Conservation (phyloP, 1,139 yeast genomes). For the Saccharomyces hybrid region DNA sequence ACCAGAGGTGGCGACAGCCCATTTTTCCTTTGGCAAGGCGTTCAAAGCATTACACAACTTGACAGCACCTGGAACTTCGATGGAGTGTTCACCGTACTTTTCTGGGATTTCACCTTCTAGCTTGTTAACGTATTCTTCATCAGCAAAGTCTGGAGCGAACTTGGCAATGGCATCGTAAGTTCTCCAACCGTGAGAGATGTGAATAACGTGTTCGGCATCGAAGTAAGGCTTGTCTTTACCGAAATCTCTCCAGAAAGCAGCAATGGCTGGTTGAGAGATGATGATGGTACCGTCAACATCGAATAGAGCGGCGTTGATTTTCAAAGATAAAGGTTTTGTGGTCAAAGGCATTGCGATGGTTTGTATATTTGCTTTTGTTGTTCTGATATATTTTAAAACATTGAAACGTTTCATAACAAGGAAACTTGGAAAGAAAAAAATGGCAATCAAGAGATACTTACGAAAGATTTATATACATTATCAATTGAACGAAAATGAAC, state of each 20-base stretch:
- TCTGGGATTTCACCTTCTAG: slow-evolving; percentile 70
- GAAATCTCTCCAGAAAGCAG: slow-evolving; percentile 73
- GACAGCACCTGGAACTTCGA: slow-evolving; percentile 72
- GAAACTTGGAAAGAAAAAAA: background rate
- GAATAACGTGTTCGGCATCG: slow-evolving; percentile 62
- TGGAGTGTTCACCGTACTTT: slow-evolving; percentile 64
- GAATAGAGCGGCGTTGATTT: slow-evolving; percentile 46
- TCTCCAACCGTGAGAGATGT: slow-evolving; percentile 78
- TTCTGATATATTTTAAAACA: background rate
- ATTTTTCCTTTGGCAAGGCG: slow-evolving; percentile 40
- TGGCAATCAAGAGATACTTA: background rate
- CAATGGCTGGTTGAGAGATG: slow-evolving; percentile 76
- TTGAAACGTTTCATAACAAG: background rate
- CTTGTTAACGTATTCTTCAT: slow-evolving; percentile 57
- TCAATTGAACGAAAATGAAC: background rate
- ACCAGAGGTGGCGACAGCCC: slow-evolving; percentile 87
- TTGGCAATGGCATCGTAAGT: slow-evolving; percentile 69
- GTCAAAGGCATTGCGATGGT: slow-evolving; percentile 23
- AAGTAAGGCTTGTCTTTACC: slow-evolving; percentile 65
- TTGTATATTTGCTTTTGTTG: slow-evolving; percentile 2
- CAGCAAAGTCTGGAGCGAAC: slow-evolving; percentile 72
- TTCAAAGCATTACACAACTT: slow-evolving; percentile 40
- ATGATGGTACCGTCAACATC: slow-evolving; percentile 86
- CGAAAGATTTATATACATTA: background rate
- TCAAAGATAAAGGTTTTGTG: slow-evolving; percentile 30